Conservation (phyloP, 2,329 filamentous ascomycete species). For the Escovopsis weberi region DNA sequence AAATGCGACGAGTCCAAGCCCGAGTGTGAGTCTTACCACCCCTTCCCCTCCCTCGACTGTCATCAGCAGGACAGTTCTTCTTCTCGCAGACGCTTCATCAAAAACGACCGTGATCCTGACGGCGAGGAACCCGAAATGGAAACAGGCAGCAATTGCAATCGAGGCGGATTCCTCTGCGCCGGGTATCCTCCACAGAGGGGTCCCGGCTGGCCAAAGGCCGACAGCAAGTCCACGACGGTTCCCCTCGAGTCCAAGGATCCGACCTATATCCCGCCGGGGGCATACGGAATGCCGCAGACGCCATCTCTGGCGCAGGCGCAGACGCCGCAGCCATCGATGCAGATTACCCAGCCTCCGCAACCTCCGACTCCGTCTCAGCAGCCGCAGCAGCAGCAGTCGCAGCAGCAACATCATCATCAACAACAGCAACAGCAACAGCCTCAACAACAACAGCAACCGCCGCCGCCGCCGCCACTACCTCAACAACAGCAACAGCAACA, state of each 20-base stretch:
- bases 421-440: no score
- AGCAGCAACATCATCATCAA: no score
- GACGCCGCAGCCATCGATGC: no score
- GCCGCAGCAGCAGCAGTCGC: no score
- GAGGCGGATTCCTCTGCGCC: constrained; percentile 79
- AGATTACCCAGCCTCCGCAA: no score
- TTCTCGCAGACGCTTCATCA: background rate
- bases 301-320: no score
- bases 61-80: background rate
- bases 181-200: constrained; percentile 76
- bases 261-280: constrained; percentile 44
- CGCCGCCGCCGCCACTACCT: no score
- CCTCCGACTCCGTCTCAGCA: no score
- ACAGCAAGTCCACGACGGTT: constrained; percentile 51
- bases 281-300: constrained; percentile 45
- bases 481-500: background rate
- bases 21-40: constrained; percentile 50
- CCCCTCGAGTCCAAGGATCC: constrained; percentile 75
- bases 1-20: constrained; percentile 95
- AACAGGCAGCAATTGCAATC: constrained; percentile 73
- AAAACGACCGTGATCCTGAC: constrained; percentile 5
- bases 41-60: background rate
- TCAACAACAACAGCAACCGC: no score
- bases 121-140: no score
- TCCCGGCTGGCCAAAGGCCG: constrained; percentile 59